These are phyloP conservation scores for Parietichytrium sp. DNA, from an alignment of 108 stramenopile species.

Conservation along the genomic window DNA sequence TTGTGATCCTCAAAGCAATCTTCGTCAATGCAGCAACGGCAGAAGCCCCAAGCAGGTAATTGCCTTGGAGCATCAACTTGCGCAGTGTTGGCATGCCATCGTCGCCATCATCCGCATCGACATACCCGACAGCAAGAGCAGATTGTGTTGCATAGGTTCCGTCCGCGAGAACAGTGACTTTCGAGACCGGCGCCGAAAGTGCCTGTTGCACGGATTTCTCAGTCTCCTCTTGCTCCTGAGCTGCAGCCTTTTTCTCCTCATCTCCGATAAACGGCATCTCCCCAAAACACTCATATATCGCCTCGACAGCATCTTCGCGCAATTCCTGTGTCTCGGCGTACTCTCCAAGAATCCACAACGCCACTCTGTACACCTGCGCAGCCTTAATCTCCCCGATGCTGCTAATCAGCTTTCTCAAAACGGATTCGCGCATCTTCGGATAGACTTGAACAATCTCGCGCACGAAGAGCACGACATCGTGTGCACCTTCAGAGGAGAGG, in stretches of 20 bases:
- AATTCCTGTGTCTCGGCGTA: conserved; percentile 69
- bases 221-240: conserved; percentile 63
- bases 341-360: conserved; percentile 98
- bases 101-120: background rate
- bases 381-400: conserved; percentile 76
- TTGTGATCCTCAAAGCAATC: conserved; percentile 71
- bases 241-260: conserved; percentile 66
- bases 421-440: conserved; percentile 74
- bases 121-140: conserved; percentile 33
- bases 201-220: conserved; percentile 57
- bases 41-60: conserved; percentile 87
- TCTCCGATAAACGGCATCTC: conserved; percentile 47
- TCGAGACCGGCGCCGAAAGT: conserved; percentile 83
- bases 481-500: conserved; percentile 76
- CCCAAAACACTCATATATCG: conserved; percentile 46
- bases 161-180: conserved; percentile 83
- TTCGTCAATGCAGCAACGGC: conserved; percentile 84
- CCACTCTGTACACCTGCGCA: conserved; percentile 85
- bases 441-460: conserved; percentile 94
- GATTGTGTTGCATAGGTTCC: conserved; percentile 98
- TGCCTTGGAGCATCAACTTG: conserved; percentile 84
- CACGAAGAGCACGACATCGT: conserved; percentile 93
- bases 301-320: conserved; percentile 39
- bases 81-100: conserved; percentile 55
- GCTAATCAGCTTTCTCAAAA: conserved; percentile 82